Base-by-base conservation (phyloP, 176 grass and related monocot genomes). In the Cocos nucifera region DNA sequence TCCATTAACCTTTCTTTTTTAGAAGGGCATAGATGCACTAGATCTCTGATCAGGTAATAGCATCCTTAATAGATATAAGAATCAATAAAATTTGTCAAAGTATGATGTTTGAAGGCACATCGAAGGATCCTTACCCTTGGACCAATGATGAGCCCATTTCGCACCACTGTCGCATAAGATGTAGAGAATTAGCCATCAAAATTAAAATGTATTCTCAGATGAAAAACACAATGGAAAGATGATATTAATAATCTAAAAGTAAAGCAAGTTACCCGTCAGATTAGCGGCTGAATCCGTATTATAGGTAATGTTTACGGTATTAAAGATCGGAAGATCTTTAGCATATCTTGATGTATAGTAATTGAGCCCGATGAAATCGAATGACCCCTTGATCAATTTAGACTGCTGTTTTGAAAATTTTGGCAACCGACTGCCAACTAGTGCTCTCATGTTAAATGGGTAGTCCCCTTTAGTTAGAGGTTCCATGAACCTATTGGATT, bases 341-440 rank as follows among this genome's bases (percentile, higher is more conserved):
- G 74, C 67, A 53, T 64, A 95, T 53, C 76, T 70, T 18, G 79
- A 9, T 17, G 81, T 85, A 67, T 85, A 95, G 61, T 95, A 95
- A 67, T 95, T 95, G 20, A 89, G n/a, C 22, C 85, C 85, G 50
- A 89, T 24, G 69, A 89, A 95, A 51, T 95, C 82, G 14, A 82
- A 73, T 0, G 90, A 86, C 4, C 82, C 73, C 66, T 51, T 81
- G 0, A 95, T 4, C 7, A 61, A 1, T 53, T 14, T 9, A 26
- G 51, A 55, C 63, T 89, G 73, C 62, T 58, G 55, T 4, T 26
- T 4, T 0, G 77, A 89, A 79, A 95, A 95, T n/a, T 7, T 4
- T 9, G 90, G 90, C 29, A 95, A 78, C 10, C 90, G 90, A 56
- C 4, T 30, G 19, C 85, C 79, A 2, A 95, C 64, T 50, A 48